A percentile compares a stretch with the other conserved stretches of the same genome.
These are phyloP conservation scores for Albatrellus ellisii DNA, from an alignment of 768 basidiomycete genomes.

Conservation along the genomic window DNA sequence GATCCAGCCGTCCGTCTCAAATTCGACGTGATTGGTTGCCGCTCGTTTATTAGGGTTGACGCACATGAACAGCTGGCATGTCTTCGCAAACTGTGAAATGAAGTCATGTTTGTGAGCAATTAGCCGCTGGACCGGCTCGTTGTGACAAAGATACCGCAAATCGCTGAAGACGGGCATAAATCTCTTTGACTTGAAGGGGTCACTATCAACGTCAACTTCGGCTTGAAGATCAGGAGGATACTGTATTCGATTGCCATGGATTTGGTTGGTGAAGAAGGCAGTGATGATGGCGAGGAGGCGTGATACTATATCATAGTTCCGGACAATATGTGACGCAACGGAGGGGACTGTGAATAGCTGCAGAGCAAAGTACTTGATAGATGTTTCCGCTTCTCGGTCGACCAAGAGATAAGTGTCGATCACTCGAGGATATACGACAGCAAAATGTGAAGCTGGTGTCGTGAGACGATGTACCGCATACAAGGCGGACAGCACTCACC, in stretches of 20 bases:
- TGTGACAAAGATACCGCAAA: slow-evolving; percentile 75
- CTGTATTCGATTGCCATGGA: slow-evolving; percentile 55
- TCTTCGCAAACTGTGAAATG: slow-evolving; percentile 57
- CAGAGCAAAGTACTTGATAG: slow-evolving; percentile 85
- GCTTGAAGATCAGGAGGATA: slow-evolving; percentile 20
- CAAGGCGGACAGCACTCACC: slow-evolving; percentile 33
- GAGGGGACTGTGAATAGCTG: slow-evolving; percentile 90
- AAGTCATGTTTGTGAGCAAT: slow-evolving; percentile 58
- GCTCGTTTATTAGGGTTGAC: slow-evolving; percentile 86
- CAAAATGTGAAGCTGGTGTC: slow-evolving; percentile 63
- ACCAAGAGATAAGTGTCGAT: slow-evolving; percentile 86
- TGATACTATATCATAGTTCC: slow-evolving; percentile 57
- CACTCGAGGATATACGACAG: slow-evolving; percentile 71
- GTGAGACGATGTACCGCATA: slow-evolving; percentile 4
- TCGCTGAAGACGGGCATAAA: slow-evolving; percentile 94
- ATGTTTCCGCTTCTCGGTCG: slow-evolving; percentile 91
- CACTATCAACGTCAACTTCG: slow-evolving; percentile 65
- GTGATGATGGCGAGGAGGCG: slow-evolving; percentile 75
- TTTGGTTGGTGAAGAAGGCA: slow-evolving; percentile 89
- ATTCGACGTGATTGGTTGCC: slow-evolving; percentile 77
- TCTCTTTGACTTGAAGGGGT: slow-evolving; percentile 87
- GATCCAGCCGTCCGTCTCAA: slow-evolving; percentile 95
- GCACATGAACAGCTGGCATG: slow-evolving; percentile 86
- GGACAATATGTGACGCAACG: slow-evolving; percentile 67
- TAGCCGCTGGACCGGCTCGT: slow-evolving; percentile 63